Conservation (phyloP, 1,284 basidiomycete genomes). For the Pyrrhoderma lamaoense region DNA sequence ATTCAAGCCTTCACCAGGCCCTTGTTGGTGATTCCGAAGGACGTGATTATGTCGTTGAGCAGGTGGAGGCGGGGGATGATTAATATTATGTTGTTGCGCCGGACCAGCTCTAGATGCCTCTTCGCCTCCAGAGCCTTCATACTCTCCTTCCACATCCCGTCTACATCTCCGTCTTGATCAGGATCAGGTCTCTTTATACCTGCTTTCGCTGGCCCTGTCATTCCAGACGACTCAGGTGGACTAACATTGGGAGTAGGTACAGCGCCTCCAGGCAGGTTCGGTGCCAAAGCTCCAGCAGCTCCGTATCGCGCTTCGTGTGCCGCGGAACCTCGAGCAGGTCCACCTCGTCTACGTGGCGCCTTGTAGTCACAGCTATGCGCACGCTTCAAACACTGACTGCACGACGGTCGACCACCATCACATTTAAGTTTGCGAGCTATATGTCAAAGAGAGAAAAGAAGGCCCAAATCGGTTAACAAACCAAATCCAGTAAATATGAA, state of each 20-base stretch:
- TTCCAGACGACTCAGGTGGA: neutral
- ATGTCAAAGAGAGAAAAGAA: constrained; percentile 21
- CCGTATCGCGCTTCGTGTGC: too few relatives aligned
- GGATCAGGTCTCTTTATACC: constrained; percentile 4
- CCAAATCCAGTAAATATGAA: constrained; percentile 9
- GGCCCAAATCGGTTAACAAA: neutral
- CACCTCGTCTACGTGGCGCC: constrained; percentile 62
- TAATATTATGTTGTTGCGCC: neutral
- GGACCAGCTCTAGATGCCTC: neutral
- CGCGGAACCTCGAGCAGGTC: too few relatives aligned
- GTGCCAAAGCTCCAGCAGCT: too few relatives aligned
- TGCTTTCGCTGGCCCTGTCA: neutral
- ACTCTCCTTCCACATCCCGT: constrained; percentile 10
- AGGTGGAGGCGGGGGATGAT: too few relatives aligned
- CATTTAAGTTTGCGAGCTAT: constrained; percentile 77
- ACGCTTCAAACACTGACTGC: constrained; percentile 69
- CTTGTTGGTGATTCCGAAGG: neutral
- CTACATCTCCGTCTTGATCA: constrained; percentile 6
- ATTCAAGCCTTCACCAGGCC: neutral
- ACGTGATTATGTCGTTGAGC: too few relatives aligned
- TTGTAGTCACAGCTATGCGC: constrained; percentile 70
- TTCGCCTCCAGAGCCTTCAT: constrained; percentile 9
- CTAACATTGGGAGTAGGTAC: too few relatives aligned
- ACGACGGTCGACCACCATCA: constrained; percentile 72
- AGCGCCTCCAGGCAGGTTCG: too few relatives aligned